phyloP scores from a whole-genome alignment of 352 stramenopile species.

The Phytopythium montanum region DNA sequence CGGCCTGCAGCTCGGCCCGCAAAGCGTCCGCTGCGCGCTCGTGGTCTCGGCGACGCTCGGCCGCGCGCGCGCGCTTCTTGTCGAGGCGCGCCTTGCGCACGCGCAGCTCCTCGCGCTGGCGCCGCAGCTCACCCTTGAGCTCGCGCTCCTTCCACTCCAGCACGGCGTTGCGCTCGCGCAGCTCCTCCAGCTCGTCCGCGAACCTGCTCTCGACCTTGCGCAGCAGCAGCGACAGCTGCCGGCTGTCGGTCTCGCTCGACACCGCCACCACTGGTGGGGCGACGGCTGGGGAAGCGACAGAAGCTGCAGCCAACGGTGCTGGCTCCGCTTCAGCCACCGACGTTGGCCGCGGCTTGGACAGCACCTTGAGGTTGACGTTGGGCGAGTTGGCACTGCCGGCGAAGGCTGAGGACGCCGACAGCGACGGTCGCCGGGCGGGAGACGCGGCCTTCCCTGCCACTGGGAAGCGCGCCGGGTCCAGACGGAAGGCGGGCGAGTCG shows the following conservation, averaged over 20 bases:
- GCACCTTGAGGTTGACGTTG: conserved; percentile 40
- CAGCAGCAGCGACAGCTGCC: conserved; percentile 66
- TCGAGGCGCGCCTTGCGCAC: conserved; percentile 66
- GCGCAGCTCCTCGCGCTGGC: conserved; percentile 52
- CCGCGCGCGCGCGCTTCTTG: conserved; percentile 68
- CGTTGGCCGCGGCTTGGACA: conserved; percentile 25
- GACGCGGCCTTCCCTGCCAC: conserved; percentile 4
- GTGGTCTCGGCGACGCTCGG: conserved; percentile 56
- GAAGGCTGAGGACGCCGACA: conserved; percentile 5
- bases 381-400: conserved; percentile 27
- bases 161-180: conserved; percentile 67
- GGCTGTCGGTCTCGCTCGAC: conserved; percentile 28
- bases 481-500: conserved; percentile 29
- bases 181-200: conserved; percentile 68
- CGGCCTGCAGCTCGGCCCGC: conserved; percentile 27
- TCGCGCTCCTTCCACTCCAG: conserved; percentile 70
- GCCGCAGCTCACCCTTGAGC: conserved; percentile 61
- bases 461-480: conserved; percentile 9
- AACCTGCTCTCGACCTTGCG: conserved; percentile 79
- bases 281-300: not conserved
- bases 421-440: not conserved
- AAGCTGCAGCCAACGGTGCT: not conserved
- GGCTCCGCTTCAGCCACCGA: not conserved
- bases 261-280: conserved; percentile 5
- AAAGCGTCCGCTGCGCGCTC: conserved; percentile 45